Conservation (phyloP, 2,329 filamentous ascomycete genomes). For the Escovopsis sp. region DNA sequence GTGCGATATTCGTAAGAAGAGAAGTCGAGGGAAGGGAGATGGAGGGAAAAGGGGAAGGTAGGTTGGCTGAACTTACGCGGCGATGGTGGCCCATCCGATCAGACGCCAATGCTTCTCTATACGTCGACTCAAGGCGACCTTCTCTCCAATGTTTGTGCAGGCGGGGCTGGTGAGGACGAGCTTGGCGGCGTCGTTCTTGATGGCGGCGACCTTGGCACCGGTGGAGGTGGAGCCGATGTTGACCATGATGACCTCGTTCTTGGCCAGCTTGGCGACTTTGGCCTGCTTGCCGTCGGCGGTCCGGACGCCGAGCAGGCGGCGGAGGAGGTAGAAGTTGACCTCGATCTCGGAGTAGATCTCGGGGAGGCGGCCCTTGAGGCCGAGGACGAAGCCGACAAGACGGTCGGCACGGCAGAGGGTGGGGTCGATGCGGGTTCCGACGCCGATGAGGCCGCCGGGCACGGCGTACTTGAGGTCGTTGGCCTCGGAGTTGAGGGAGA, state of each 20-base stretch:
- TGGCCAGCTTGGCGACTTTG: slow-evolving; percentile 94
- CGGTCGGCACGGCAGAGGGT: slow-evolving; percentile 98
- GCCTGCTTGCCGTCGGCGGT: slow-evolving; percentile 97
- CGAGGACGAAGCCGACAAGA: slow-evolving; percentile 93
- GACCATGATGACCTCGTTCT: slow-evolving; percentile 99
- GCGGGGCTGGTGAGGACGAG: slow-evolving; percentile 83
- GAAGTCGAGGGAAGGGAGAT: background rate
- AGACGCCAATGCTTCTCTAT: slow-evolving; percentile 99
- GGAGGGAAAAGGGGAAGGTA: background rate
- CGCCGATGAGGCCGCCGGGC: slow-evolving; percentile 92
- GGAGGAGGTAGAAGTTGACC: slow-evolving; percentile 97
- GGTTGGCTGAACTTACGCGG: slow-evolving; percentile 36
- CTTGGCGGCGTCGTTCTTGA: slow-evolving; percentile 96
- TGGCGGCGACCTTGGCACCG: slow-evolving; percentile 90
- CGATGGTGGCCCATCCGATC: slow-evolving; percentile 79
- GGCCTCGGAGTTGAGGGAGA: slow-evolving; percentile 91
- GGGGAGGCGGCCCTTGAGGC: slow-evolving; percentile 81
- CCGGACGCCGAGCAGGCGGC: slow-evolving; percentile 87
- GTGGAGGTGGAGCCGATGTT: slow-evolving; percentile 98
- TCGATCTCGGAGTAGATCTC: slow-evolving; percentile 98
- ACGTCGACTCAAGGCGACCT: slow-evolving; percentile 89
- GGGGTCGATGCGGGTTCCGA: slow-evolving; percentile 92
- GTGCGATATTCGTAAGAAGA: slow-evolving; percentile 6
- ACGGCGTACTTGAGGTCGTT: slow-evolving; percentile 98
- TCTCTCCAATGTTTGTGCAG: slow-evolving; percentile 94